Percentiles rank a stretch among this genome's conserved stretches.
Evolutionary conservation across 1,139 yeast species (phyloP).

Genomic region (Wickerhamiella infanticola): DNA sequence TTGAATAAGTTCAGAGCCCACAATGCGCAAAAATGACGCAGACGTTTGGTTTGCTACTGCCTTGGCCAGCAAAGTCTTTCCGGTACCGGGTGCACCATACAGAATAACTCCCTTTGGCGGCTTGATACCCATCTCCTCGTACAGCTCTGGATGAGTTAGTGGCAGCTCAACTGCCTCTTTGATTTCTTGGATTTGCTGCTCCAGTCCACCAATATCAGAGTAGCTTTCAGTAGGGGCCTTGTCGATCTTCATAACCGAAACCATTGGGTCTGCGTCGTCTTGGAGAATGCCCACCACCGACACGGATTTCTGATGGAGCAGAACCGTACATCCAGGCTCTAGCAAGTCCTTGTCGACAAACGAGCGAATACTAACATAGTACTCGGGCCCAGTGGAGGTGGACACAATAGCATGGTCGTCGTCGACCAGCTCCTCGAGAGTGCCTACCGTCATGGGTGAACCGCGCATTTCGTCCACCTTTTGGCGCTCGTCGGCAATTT

Average conservation of each 20-base stretch:
- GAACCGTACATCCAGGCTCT: conserved; percentile 97
- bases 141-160: conserved; percentile 90
- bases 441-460: conserved; percentile 92
- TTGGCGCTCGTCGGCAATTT: conserved; percentile 89
- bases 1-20: conserved; percentile 92
- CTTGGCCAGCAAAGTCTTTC: conserved; percentile 89
- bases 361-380: conserved; percentile 89
- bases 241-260: conserved; percentile 91
- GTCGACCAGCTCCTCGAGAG: conserved; percentile 90
- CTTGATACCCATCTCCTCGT: conserved; percentile 98
- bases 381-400: conserved; percentile 91
- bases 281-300: conserved; percentile 89
- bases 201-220: conserved; percentile 96
- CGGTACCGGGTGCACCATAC: conserved; percentile 99
- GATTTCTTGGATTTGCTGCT: conserved; percentile 90
- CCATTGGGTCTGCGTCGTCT: conserved; percentile 97
- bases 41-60: conserved; percentile 98
- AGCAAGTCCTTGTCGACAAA: conserved; percentile 92
- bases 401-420: conserved; percentile 98
- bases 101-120: conserved; percentile 98
- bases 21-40: conserved; percentile 91
- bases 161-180: conserved; percentile 97
- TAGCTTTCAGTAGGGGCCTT: conserved; percentile 95
- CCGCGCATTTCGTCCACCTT: conserved; percentile 94
- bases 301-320: conserved; percentile 88